A percentile compares a stretch with the other conserved stretches of the same genome.
Evolutionary conservation across 1,284 basidiomycete genomes (phyloP).

Genomic region (Heterobasidion annosum): DNA sequence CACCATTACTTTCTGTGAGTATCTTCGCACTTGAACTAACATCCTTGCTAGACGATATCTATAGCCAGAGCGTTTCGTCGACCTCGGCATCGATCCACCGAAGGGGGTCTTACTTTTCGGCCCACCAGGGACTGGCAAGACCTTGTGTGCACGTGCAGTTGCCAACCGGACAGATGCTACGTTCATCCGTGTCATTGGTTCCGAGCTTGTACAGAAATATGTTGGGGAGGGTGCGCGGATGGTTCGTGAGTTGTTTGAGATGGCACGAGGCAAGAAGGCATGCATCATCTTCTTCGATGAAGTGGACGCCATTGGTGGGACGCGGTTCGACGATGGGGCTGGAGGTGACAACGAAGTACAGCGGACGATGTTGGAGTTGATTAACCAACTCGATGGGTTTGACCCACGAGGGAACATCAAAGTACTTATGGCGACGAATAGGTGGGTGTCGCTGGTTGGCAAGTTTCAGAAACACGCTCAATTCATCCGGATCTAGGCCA

Average conservation of each 20-base stretch:
- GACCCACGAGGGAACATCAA: conserved; percentile 99
- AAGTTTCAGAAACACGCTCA: too few relatives aligned
- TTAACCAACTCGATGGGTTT: conserved; percentile 98
- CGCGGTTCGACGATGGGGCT: conserved; percentile 98
- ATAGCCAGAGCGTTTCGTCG: conserved; percentile 95
- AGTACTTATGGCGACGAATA: conserved; percentile 98
- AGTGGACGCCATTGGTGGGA: conserved; percentile 95
- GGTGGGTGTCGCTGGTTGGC: conserved; percentile 29
- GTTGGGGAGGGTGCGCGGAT: conserved; percentile 98
- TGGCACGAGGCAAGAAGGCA: conserved; percentile 98
- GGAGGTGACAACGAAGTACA: conserved; percentile 99
- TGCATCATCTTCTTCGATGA: conserved; percentile 99
- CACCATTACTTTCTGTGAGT: conserved; percentile 86
- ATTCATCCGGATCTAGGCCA: conserved; percentile 46
- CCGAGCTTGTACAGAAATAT: conserved; percentile 98
- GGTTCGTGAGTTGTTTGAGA: conserved; percentile 98
- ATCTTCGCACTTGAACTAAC: not conserved
- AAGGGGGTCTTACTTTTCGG: conserved; percentile 97
- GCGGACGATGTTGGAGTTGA: conserved; percentile 98
- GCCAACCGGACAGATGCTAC: conserved; percentile 99
- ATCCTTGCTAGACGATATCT: conserved; percentile 10
- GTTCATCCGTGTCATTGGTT: conserved; percentile 98
- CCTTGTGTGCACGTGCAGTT: conserved; percentile 95
- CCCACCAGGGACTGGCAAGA: conserved; percentile 98
- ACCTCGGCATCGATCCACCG: conserved; percentile 97